phyloP scores from a whole-genome alignment of 768 basidiomycete genomes.

The Leccinellum rugosiceps region DNA sequence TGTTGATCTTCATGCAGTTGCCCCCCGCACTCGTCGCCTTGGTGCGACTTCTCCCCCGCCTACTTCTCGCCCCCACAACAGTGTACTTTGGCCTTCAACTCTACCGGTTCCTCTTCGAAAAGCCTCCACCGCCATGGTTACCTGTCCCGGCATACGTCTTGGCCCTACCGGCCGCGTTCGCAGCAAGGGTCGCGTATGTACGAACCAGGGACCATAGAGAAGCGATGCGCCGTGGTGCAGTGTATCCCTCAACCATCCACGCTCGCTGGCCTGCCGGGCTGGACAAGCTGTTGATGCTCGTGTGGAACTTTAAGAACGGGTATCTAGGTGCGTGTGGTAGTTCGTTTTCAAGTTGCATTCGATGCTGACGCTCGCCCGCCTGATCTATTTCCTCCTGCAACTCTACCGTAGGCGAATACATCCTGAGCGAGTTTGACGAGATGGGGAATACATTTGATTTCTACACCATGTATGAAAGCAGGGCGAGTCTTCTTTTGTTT shows the following conservation, averaged over 20 bases:
- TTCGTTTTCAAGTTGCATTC: background rate
- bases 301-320: constrained; percentile 39
- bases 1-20: background rate
- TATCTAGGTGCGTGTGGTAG: constrained; percentile 42
- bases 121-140: constrained; percentile 11
- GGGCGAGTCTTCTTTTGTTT: constrained; percentile 12
- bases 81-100: constrained; percentile 12
- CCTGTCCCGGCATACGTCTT: constrained; percentile 16
- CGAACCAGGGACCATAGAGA: constrained; percentile 40
- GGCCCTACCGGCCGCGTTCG: constrained; percentile 25
- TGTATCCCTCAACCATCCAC: constrained; percentile 36
- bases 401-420: background rate
- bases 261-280: constrained; percentile 44
- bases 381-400: background rate
- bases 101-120: constrained; percentile 6
- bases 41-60: constrained; percentile 26
- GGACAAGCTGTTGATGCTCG: constrained; percentile 41
- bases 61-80: constrained; percentile 16
- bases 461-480: constrained; percentile 26
- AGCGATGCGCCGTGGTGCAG: constrained; percentile 46
- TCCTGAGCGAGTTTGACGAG: background rate
- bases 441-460: constrained; percentile 25
- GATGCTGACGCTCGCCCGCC: background rate
- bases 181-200: constrained; percentile 37
- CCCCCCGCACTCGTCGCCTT: constrained; percentile 35